Evolutionary conservation across 345 rosid genomes (phyloP), one percentile per base, ranked within the genome.

Genomic region (Euclidium syriacum): DNA sequence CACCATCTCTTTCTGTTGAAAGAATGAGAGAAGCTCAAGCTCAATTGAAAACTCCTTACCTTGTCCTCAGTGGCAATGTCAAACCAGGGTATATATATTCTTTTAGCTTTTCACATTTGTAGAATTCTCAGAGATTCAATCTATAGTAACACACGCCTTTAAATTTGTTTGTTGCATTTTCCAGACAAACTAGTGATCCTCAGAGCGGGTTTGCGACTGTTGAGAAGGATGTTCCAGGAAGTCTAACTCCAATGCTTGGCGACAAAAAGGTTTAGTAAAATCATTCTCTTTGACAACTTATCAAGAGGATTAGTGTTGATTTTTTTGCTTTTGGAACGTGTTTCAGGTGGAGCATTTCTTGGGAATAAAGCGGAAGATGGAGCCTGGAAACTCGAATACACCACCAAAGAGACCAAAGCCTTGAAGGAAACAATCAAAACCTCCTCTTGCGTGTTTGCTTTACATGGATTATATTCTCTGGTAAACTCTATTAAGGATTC

Each of bases 21-120:
- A 79, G 97, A 80, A 95, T 90, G 99, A 81, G 96, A 71, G 91
- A 90, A 77, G 85, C 97, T 65, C 96, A 94, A 72, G 87, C 88
- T 20, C 96, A 77, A 72, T 39, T 84, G 69, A 81, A 84, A 76
- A 84, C 95, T 46, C 97, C 97, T 52, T 94, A 94, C 75, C 92
- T 95, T 54, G 97, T 95, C 71, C 87, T 95, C 55, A 95, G 96
- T 54, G 96, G 97, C 70, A 90, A 95, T 68, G 97, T 90, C 61
- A 94, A 80, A 78, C 82, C 96, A 16, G 97, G 97, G 98, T 92
- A 87, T 53, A 76, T 30, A 64, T 39, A 20, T 7, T n/a, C 33
- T 70, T 65, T 62, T 41, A 20, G 7, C 22, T 40, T 52, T 9
- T 20, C 3, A 7, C 22, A 36, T 22, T 4, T 35, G 10, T 66